These are phyloP conservation scores for Phytophthora hibernalis DNA, from an alignment of 352 stramenopile genomes.

Conservation along the genomic window DNA sequence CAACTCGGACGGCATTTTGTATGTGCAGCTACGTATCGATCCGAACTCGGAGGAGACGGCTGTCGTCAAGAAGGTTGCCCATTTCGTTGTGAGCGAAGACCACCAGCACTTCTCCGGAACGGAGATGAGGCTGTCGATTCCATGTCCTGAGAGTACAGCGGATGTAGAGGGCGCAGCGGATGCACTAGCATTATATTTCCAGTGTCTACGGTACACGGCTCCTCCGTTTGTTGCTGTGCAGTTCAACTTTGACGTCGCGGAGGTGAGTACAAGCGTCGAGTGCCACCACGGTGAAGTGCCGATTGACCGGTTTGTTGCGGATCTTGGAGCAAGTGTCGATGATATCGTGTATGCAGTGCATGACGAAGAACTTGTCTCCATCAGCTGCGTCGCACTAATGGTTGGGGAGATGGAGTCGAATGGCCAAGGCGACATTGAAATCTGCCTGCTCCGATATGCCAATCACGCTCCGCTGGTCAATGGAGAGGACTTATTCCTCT, in stretches of 20 bases:
- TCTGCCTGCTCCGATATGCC: constrained; percentile 73
- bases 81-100: constrained; percentile 66
- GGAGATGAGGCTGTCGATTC: constrained; percentile 75
- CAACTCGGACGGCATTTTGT: constrained; percentile 64
- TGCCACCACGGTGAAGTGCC: constrained; percentile 49
- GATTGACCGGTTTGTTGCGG: constrained; percentile 65
- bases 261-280: constrained; percentile 44
- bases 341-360: constrained; percentile 57
- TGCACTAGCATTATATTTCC: constrained; percentile 69
- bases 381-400: constrained; percentile 63
- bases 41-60: constrained; percentile 63
- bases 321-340: constrained; percentile 44
- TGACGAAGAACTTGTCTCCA: constrained; percentile 35
- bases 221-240: constrained; percentile 60
- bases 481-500: constrained; percentile 63
- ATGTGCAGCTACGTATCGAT: constrained; percentile 76
- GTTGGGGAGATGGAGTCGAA: constrained; percentile 22
- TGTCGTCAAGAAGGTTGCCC: constrained; percentile 60
- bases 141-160: constrained; percentile 36
- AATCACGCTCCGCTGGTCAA: constrained; percentile 80
- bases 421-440: constrained; percentile 46
- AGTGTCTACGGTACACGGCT: constrained; percentile 68
- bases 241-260: constrained; percentile 62
- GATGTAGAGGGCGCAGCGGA: constrained; percentile 61
- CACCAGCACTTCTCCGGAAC: constrained; percentile 81